phyloP scores from a whole-genome alignment of 306 rosid species.

The Vigna trinervia region DNA sequence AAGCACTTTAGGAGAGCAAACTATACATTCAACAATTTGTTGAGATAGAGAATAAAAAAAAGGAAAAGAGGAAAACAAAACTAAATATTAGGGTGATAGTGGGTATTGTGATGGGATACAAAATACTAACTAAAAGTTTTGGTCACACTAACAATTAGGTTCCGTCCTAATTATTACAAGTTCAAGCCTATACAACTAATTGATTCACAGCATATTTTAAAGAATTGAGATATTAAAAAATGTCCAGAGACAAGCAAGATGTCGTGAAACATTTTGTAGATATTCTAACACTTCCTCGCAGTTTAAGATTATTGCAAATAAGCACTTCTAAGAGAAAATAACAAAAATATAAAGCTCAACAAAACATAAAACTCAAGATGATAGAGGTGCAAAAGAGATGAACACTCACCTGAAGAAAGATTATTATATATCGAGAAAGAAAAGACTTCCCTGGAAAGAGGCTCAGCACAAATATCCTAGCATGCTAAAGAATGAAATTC shows the following conservation, averaged over 20 bases:
- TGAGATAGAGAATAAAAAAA: background rate
- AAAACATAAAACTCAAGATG: background rate
- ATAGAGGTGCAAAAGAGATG: background rate
- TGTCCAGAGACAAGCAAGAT: background rate
- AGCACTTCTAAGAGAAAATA: background rate
- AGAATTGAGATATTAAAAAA: background rate
- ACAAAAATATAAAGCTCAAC: background rate
- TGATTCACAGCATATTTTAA: background rate
- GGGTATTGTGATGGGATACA: background rate
- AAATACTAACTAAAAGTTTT: background rate
- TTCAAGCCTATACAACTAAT: background rate
- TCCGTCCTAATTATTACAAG: background rate
- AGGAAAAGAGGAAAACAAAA: background rate
- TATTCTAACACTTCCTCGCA: background rate
- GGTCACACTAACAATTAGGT: background rate
- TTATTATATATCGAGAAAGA: background rate
- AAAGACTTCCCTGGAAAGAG: background rate
- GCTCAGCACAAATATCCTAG: background rate
- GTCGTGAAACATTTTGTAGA: background rate
- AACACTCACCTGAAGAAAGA: background rate
- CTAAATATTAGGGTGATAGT: background rate
- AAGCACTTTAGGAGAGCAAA: slow-evolving; percentile 5
- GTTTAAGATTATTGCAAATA: background rate
- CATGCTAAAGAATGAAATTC: no score
- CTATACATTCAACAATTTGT: background rate